Base-by-base conservation (phyloP, 345 rosid genomes). In the Theobroma cacao region DNA sequence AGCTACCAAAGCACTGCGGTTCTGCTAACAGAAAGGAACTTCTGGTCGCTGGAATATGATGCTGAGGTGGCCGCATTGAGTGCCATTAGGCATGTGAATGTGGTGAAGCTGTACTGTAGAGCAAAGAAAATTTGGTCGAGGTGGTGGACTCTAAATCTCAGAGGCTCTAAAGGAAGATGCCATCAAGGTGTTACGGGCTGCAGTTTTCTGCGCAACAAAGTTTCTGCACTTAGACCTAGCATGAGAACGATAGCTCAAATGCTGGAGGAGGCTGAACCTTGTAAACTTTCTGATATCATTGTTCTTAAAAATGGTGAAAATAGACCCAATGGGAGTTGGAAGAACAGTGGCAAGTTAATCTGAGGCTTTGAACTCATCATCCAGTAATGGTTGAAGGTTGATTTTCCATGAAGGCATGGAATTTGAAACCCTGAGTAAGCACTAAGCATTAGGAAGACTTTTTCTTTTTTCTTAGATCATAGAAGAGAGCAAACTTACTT, bases 191-290 rank as follows among this genome's bases (percentile, higher is more conserved):
- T 76, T 94, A 84, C 84, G 79, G 59, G 87, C 93, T 59, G 97
- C 94, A 45, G 38, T 86, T 65, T 83, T 79, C 53, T 94, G 98
- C 85, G 90, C 95, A 1, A 81, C 82, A 7, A 90, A 85, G 74
- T 61, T 85, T 53, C 98, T 11, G 80, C 81, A 3, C 48, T 79
- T 34, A 89, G 98, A 79, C 98, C 97, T 31, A 87, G 87, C 7
- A 94, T 91, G 97, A 87, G 93, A 77, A 84, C 81, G 80, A 95
- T 94, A 22, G 97, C 93, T 68, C 88, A 88, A 59, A 93, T 93
- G 95, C 85, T 94, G 15, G 94, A 94, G 84, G 92, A 89, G 47
- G 89, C 88, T 60, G 84, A 86, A 68, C 88, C 89, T 40, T 78
- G 83, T 69, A 55, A 65, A 61, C 83, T 84, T 60, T 67, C 80